Percentiles rank a stretch among this genome's conserved stretches.
These are phyloP conservation scores for Brassica balearica DNA, from an alignment of 441 rosid species.

Conservation along the genomic window DNA sequence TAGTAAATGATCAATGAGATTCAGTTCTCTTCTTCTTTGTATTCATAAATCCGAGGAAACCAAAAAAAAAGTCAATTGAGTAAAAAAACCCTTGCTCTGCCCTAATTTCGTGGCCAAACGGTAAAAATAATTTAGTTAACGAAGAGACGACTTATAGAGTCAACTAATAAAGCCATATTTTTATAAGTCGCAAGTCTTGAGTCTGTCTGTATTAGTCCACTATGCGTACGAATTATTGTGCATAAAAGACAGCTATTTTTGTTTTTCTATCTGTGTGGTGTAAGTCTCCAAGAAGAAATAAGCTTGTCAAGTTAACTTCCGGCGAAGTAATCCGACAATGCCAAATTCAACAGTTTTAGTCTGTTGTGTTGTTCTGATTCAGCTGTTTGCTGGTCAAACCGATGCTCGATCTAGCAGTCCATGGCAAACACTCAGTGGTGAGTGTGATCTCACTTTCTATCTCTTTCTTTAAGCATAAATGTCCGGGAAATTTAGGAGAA, in stretches of 20 bases:
- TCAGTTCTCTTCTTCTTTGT: too few relatives aligned
- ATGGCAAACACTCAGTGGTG: constrained; percentile 2
- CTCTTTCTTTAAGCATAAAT: neutral
- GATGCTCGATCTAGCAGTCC: neutral
- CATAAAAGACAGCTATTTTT: neutral
- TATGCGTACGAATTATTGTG: neutral
- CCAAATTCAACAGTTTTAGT: neutral
- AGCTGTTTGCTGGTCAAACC: neutral
- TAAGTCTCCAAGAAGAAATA: neutral
- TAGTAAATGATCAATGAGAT: neutral
- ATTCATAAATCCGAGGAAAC: too few relatives aligned
- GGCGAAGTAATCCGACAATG: neutral
- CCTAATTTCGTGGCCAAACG: neutral
- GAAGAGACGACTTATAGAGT: neutral
- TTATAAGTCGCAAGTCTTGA: neutral
- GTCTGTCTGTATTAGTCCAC: neutral
- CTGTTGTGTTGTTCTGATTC: neutral
- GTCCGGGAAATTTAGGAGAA: too few relatives aligned
- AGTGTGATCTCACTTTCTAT: neutral
- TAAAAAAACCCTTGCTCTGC: neutral
- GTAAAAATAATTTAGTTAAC: neutral
- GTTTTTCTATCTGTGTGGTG: neutral
- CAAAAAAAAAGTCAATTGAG: neutral
- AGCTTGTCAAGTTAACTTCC: neutral
- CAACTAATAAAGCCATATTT: neutral